These are phyloP conservation scores for Trichophyton rubrum DNA, from an alignment of 2,329 filamentous ascomycete genomes.

Conservation along the genomic window DNA sequence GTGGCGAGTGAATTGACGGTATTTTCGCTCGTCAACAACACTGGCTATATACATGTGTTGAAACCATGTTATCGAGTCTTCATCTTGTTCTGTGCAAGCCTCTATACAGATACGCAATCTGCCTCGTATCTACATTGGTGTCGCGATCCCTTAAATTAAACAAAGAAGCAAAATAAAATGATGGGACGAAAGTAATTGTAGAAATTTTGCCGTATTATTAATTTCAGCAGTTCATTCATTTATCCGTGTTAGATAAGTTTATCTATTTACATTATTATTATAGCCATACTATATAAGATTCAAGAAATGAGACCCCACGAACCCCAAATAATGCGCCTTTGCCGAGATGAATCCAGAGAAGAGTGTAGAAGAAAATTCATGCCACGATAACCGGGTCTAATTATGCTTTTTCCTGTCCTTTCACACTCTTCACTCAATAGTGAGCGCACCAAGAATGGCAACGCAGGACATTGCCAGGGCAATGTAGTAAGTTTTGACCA, in stretches of 20 bases:
- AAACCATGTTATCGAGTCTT: too few species aligned
- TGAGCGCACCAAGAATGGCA: neutral
- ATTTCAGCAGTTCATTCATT: too few species aligned
- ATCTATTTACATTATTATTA: neutral
- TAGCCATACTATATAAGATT: neutral
- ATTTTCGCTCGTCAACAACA: too few species aligned
- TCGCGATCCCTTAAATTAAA: too few species aligned
- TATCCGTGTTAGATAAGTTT: neutral
- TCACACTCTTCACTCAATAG: constrained; percentile 7
- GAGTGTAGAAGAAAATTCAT: neutral
- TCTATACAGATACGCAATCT: too few species aligned
- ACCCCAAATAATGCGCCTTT: neutral
- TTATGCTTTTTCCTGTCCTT: constrained; percentile 1
- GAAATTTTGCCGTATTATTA: too few species aligned
- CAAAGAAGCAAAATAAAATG: too few species aligned
- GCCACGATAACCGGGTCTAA: neutral
- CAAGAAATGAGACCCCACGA: neutral
- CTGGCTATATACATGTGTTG: too few species aligned
- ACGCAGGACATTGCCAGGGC: constrained; percentile 5
- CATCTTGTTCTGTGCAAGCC: too few species aligned
- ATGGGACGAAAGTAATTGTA: too few species aligned
- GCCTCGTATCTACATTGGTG: too few species aligned
- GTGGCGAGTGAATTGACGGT: too few species aligned
- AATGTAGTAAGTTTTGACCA: constrained; percentile 23
- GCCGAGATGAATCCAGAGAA: neutral